Conservation (phyloP, 2,329 filamentous ascomycete genomes). For the Didymella arachidicola region DNA sequence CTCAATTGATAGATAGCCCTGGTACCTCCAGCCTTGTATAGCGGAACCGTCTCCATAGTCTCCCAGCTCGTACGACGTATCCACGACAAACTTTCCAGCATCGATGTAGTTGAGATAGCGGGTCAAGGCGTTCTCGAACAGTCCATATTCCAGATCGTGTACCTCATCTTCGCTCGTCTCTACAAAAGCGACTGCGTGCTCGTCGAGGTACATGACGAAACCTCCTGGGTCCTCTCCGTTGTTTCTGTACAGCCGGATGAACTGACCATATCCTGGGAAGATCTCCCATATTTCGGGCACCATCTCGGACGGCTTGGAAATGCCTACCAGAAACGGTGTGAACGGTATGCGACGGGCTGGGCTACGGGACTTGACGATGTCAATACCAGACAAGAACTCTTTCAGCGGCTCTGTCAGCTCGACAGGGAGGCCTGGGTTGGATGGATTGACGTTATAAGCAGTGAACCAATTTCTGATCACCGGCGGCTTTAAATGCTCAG, state of each 20-base stretch:
- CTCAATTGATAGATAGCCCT: neutral
- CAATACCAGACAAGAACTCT: constrained; percentile 4
- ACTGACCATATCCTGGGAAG: constrained; percentile 2
- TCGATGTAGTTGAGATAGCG: constrained; percentile 6
- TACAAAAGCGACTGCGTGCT: constrained; percentile 3
- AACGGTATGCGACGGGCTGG: constrained; percentile 4
- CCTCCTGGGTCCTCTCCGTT: constrained; percentile 7
- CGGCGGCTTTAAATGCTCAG: constrained; percentile 1
- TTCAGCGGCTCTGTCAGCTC: neutral
- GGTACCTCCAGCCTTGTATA: constrained; percentile 5
- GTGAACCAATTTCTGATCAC: constrained; percentile 7
- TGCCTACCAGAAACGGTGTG: constrained; percentile 5
- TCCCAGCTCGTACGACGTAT: constrained; percentile 1
- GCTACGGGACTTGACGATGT: constrained; percentile 1
- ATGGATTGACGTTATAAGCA: constrained; percentile 1
- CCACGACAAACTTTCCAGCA: constrained; percentile 6
- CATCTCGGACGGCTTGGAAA: constrained; percentile 4
- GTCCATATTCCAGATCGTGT: neutral
- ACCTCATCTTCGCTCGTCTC: neutral
- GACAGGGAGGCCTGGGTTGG: constrained; percentile 1
- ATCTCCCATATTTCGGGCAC: constrained; percentile 5
- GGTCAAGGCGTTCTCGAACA: constrained; percentile 3
- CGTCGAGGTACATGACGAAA: constrained; percentile 2
- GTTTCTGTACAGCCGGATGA: constrained; percentile 3
- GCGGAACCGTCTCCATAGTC: constrained; percentile 2